Percentiles rank a stretch among this genome's conserved stretches.
phyloP scores from a whole-genome alignment of 2,329 filamentous ascomycete species.

The Nigrospora sphaerica region DNA sequence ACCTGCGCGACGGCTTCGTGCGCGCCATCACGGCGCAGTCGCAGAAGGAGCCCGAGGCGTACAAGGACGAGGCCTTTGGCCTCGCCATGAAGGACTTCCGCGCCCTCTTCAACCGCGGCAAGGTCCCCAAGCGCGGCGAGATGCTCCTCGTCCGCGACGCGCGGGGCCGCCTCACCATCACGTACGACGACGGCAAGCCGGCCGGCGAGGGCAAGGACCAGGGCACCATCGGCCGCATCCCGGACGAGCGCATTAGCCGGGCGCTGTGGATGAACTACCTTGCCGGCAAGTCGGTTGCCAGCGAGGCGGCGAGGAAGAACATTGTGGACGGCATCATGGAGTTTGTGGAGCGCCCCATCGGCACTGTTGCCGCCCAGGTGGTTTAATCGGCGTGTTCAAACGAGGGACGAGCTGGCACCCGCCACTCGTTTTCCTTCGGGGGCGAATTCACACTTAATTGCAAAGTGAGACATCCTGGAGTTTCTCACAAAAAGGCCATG shows the following conservation, averaged over 20 bases:
- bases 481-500: no score
- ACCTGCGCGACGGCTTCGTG: conserved; percentile 87
- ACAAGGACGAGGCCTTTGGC: conserved; percentile 71
- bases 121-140: conserved; percentile 73
- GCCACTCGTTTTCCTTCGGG: no score
- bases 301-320: conserved; percentile 70
- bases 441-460: no score
- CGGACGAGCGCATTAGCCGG: conserved; percentile 73
- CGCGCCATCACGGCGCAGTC: conserved; percentile 73
- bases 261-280: conserved; percentile 88
- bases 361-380: not conserved
- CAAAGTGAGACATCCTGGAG: no score
- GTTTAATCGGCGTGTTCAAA: not conserved
- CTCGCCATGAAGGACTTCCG: conserved; percentile 71
- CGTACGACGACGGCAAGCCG: conserved; percentile 52
- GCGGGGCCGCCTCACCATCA: conserved; percentile 58
- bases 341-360: conserved; percentile 81
- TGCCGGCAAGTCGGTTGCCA: conserved; percentile 78
- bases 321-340: conserved; percentile 84
- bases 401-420: no score
- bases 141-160: conserved; percentile 64
- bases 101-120: conserved; percentile 70
- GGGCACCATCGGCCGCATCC: conserved; percentile 60
- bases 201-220: conserved; percentile 50
- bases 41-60: conserved; percentile 43